These are phyloP conservation scores for Didymella segeticola DNA, from an alignment of 2,329 filamentous ascomycete genomes.

Conservation along the genomic window DNA sequence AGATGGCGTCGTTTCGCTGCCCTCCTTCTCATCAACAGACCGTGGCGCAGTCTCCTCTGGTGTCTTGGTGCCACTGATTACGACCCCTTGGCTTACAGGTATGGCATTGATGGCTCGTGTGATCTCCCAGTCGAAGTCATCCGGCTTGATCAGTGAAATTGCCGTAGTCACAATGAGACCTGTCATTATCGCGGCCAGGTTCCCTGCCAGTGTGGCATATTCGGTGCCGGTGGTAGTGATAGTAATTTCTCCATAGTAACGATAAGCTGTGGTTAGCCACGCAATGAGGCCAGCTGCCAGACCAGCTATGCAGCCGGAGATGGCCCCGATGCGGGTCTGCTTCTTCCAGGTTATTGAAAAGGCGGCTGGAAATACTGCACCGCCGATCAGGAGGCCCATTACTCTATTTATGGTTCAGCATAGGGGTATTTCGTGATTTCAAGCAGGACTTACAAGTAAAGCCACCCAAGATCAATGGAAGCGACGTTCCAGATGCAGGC, in stretches of 20 bases:
- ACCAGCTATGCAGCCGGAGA: constrained; percentile 42
- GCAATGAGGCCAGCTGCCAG: constrained; percentile 46
- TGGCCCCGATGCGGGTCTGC: constrained; percentile 43
- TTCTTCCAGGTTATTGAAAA: constrained; percentile 49
- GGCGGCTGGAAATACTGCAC: constrained; percentile 50
- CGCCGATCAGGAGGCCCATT: constrained; percentile 53
- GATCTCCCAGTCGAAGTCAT: constrained; percentile 50
- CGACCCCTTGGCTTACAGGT: constrained; percentile 19
- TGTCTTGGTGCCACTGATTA: constrained; percentile 7
- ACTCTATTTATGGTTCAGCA: constrained; percentile 34
- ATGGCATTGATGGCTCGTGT: constrained; percentile 48
- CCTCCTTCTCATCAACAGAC: constrained; percentile 8
- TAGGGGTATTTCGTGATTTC: neutral
- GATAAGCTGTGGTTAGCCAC: constrained; percentile 47
- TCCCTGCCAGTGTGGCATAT: constrained; percentile 51
- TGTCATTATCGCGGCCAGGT: constrained; percentile 44
- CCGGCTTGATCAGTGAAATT: constrained; percentile 47
- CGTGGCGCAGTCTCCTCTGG: constrained; percentile 6
- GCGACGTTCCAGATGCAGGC: constrained; percentile 47
- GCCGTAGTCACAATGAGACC: constrained; percentile 42
- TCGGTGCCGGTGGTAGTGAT: constrained; percentile 49
- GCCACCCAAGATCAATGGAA: constrained; percentile 52
- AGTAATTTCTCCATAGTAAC: constrained; percentile 48
- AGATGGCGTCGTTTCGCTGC: neutral
- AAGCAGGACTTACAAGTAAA: constrained; percentile 40